Evolutionary conservation across 345 rosid genomes (phyloP).

Genomic region (Acer yangbiense): DNA sequence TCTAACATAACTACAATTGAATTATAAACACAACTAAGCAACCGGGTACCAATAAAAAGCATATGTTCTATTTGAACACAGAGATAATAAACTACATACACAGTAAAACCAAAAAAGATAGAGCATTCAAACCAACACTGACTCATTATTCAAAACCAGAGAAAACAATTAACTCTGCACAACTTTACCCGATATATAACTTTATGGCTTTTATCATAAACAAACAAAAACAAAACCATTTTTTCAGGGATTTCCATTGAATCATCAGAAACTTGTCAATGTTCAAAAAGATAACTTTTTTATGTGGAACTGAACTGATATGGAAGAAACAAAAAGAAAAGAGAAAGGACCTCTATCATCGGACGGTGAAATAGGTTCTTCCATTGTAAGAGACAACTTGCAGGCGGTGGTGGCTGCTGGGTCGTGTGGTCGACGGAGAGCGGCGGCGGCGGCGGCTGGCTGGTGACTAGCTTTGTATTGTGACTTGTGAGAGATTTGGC

Average conservation of each 20-base stretch:
- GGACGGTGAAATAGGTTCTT: not conserved
- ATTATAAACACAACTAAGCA: constrained; percentile 4
- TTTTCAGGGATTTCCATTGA: not conserved
- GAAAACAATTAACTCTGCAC: not conserved
- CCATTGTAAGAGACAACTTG: constrained; percentile 9
- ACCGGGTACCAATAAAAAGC: not conserved
- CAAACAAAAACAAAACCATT: not conserved
- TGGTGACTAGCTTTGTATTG: not conserved
- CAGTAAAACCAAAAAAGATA: not conserved
- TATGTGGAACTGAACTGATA: not conserved
- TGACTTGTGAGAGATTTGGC: not conserved
- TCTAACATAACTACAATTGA: constrained; percentile 22
- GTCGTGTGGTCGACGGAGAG: not conserved
- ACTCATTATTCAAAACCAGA: not conserved
- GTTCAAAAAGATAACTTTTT: not conserved
- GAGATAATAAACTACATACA: not conserved
- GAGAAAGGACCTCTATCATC: constrained; percentile 5
- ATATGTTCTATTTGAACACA: not conserved
- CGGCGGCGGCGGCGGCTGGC: not conserved
- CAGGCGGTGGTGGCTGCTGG: not conserved
- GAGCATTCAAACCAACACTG: not conserved
- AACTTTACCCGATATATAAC: not conserved
- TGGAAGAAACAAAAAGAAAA: not conserved
- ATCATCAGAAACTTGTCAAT: not conserved
- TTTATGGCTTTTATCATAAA: not conserved